Base-by-base conservation (phyloP, 2,329 filamentous ascomycete genomes). In the Hypoxylon sp. region DNA sequence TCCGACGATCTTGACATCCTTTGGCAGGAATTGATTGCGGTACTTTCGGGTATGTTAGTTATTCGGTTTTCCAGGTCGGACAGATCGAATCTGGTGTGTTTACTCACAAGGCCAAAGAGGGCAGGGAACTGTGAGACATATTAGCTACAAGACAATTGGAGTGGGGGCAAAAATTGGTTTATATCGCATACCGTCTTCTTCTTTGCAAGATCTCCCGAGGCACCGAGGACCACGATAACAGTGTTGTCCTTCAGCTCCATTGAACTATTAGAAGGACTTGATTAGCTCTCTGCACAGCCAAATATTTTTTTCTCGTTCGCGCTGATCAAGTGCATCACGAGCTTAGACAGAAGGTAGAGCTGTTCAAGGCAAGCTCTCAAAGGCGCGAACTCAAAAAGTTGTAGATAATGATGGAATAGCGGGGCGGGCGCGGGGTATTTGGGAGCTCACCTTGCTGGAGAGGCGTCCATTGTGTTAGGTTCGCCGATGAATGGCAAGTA, bases 161-260 rank as follows among this genome's bases (percentile, higher is more conserved):
- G 61, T 50, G 42, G 42, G 52, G 31, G n/a, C 33, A 47, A 60
- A 44, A 39, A 39, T 35, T 51, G 29, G 33, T 64, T 55, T 70
- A 10, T 48, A 37, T 66, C 56, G 81, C 90, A 81, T 84, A 97
- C 94, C 50, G 96, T 99, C 91, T 99, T 99, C 91, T 99, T 99
- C 89, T 99, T 99, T 56, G 96, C 96, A 74, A 99, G 85, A 87
- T 99, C 96, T 78, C 96, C 96, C 58, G 96, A 99, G 73, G 96
- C 96, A 78, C 96, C 96, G 74, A 99, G 91, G 77, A 99, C 96
- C 78, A 99, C 89, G 78, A 99, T 97, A 80, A 94, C 89, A 73
- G 96, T 99, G 88, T 99, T 97, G 80, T 98, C 94, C 88, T 98
- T 99, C 79, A 99, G 91, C 89, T 99, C 96, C 83, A 97, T 87